phyloP scores from a whole-genome alignment of 768 basidiomycete species.

The Trichaptum fuscoviolaceum region DNA sequence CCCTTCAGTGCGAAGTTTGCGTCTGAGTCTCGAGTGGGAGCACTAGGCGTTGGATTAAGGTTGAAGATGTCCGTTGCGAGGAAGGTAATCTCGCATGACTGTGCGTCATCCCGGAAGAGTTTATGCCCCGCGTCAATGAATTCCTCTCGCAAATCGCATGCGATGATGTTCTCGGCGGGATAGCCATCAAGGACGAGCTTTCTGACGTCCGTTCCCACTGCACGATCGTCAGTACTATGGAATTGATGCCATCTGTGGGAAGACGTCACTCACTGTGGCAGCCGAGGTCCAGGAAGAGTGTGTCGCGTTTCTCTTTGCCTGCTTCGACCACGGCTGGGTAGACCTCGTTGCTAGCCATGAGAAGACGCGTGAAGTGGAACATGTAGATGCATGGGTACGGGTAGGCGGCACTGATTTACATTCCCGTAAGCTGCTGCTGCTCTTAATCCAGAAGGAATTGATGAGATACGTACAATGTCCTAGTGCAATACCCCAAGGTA shows the following conservation, averaged over 20 bases:
- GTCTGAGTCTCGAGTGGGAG: not conserved
- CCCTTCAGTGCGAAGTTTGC: not conserved
- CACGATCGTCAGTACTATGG: not conserved
- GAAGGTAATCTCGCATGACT: constrained; percentile 22
- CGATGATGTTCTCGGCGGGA: constrained; percentile 24
- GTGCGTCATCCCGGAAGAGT: constrained; percentile 20
- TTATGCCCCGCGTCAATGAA: constrained; percentile 26
- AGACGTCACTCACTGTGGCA: constrained; percentile 25
- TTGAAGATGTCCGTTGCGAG: constrained; percentile 27
- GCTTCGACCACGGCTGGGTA: constrained; percentile 22
- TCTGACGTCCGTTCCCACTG: constrained; percentile 30
- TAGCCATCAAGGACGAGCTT: constrained; percentile 28
- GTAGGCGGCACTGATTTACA: constrained; percentile 18
- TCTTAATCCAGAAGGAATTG: not conserved
- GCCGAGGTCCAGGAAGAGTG: constrained; percentile 27
- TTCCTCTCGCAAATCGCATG: constrained; percentile 24
- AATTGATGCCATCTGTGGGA: too few species aligned
- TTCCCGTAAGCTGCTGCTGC: not conserved
- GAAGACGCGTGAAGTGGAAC: constrained; percentile 26
- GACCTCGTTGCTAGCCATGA: constrained; percentile 22
- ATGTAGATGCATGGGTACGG: constrained; percentile 29
- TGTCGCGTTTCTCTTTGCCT: constrained; percentile 16
- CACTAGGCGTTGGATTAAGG: constrained; percentile 7
- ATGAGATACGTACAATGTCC: not conserved
- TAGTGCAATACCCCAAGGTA: not conserved